Base-by-base conservation (phyloP, 2,329 filamentous ascomycete species). In the Aschersonia sp. region DNA sequence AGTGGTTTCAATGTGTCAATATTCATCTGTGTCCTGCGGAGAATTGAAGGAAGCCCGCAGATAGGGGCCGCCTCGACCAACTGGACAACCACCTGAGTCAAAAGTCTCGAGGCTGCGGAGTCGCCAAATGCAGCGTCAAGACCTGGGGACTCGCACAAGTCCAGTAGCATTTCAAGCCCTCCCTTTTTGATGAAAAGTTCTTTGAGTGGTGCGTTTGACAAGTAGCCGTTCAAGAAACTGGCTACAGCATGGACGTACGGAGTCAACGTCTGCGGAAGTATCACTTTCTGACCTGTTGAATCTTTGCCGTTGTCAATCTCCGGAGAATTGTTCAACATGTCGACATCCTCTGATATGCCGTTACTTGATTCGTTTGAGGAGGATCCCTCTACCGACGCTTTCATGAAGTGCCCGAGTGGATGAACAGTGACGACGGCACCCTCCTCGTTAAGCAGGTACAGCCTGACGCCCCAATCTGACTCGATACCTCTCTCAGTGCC, bases 41-140 rank as follows among this genome's bases (percentile, higher is more conserved):
- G 68, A 31, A 98, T 67, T 5, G 87, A 86, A 0, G 90, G 89
- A 6, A 98, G 70, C 2, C 88, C 82, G 22, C 94, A 71, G 55
- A 90, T 79, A 2, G 89, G 81, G 50, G 85, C 87, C 30, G 80
- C 76, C 56, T 97, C 90, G 6, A 89, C 78, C 52, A 96, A 75
- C 53, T 83, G 76, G 52, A 85, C 79, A 45, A 95, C 72, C 9
- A 94, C 82, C 37, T 79, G 76, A 12, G 81, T 78, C 47, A 96
- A 71, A 50, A 83, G 79, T 50, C 82, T 77, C 48, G 81, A 82
- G 4, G 85, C 78, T 46, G 73, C 67, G 5, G 77, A 76, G 41
- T 84, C 81, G 40, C 81, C 62, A 52, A 64, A 68, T 12, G 55
- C 81, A 30, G 61, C 80, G 1, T 87, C 80, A 44, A 97, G 72